Conservation (phyloP, 1,284 basidiomycete genomes). For the Ceratobasidium sp. region DNA sequence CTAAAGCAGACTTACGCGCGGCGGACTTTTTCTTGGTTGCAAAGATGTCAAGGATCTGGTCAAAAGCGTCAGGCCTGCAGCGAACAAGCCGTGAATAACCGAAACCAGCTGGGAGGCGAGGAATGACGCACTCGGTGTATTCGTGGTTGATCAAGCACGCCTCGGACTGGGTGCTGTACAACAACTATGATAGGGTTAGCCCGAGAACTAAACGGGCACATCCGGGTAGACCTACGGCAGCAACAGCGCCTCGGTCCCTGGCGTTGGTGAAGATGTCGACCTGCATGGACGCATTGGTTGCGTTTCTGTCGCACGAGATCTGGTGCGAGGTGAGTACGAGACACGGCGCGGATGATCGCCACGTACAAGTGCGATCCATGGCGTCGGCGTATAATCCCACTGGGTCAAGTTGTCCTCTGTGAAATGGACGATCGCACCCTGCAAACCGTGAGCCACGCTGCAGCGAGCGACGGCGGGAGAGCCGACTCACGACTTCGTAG, state of each 20-base stretch:
- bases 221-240: slow-evolving; percentile 65
- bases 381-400: slow-evolving; percentile 63
- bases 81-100: neutral
- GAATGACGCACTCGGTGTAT: slow-evolving; percentile 59
- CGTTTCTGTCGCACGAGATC: slow-evolving; percentile 81
- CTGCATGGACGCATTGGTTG: slow-evolving; percentile 67
- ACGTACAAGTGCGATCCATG: slow-evolving; percentile 81
- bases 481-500: slow-evolving; percentile 55
- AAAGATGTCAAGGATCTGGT: slow-evolving; percentile 84
- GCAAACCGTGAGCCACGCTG: slow-evolving; percentile 9
- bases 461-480: neutral
- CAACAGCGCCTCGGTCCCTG: slow-evolving; percentile 77
- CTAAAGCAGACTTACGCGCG: slow-evolving; percentile 55
- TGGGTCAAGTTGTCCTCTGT: slow-evolving; percentile 66
- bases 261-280: slow-evolving; percentile 84
- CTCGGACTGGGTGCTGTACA: slow-evolving; percentile 77
- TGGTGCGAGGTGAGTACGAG: neutral
- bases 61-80: slow-evolving; percentile 68
- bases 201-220: slow-evolving; percentile 15
- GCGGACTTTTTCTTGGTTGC: slow-evolving; percentile 64
- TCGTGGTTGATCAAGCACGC: slow-evolving; percentile 79
- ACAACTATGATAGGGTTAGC: slow-evolving; percentile 61
- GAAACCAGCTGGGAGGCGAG: neutral
- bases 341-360: neutral
- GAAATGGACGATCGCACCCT: slow-evolving; percentile 85